Conservation (phyloP, 2,329 filamentous ascomycete genomes). For the Ilyonectria sp. region DNA sequence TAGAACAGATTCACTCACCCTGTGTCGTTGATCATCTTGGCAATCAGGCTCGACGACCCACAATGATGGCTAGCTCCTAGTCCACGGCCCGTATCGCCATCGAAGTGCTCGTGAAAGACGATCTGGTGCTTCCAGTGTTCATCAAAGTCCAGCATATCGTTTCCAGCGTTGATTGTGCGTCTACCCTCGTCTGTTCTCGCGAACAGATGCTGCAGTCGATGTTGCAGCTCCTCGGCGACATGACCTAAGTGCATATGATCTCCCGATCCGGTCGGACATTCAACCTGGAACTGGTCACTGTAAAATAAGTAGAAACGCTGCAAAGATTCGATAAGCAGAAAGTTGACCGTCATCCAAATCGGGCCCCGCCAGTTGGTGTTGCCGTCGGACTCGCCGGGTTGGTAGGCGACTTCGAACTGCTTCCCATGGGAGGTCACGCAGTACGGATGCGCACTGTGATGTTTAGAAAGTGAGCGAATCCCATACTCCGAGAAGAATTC, state of each 20-base stretch:
- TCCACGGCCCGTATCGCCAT: slow-evolving; percentile 90
- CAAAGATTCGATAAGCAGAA: slow-evolving; percentile 93
- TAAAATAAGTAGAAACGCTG: slow-evolving; percentile 98
- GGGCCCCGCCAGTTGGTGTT: slow-evolving; percentile 99
- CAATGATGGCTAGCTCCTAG: slow-evolving; percentile 95
- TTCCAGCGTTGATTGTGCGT: slow-evolving; percentile 88
- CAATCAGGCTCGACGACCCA: slow-evolving; percentile 95
- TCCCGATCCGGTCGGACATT: slow-evolving; percentile 93
- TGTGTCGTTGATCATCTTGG: slow-evolving; percentile 97
- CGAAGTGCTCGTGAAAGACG: slow-evolving; percentile 98
- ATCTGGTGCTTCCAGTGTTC: slow-evolving; percentile 87
- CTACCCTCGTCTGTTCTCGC: slow-evolving; percentile 86
- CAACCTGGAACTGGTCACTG: slow-evolving; percentile 87
- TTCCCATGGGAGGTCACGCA: slow-evolving; percentile 97
- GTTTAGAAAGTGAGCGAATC: slow-evolving; percentile 92
- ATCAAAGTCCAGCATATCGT: slow-evolving; percentile 90
- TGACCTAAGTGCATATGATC: slow-evolving; percentile 98
- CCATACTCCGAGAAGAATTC: slow-evolving; percentile 94
- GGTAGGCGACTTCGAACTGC: slow-evolving; percentile 87
- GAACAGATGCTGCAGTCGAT: slow-evolving; percentile 93
- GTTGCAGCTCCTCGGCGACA: slow-evolving; percentile 94
- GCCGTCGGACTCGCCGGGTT: slow-evolving; percentile 94
- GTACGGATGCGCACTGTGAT: slow-evolving; percentile 89
- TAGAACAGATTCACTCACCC: slow-evolving; percentile 73
- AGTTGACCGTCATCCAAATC: slow-evolving; percentile 97